Conservation (phyloP, 2,329 filamentous ascomycete genomes). For the Trichophyton rubrum region DNA sequence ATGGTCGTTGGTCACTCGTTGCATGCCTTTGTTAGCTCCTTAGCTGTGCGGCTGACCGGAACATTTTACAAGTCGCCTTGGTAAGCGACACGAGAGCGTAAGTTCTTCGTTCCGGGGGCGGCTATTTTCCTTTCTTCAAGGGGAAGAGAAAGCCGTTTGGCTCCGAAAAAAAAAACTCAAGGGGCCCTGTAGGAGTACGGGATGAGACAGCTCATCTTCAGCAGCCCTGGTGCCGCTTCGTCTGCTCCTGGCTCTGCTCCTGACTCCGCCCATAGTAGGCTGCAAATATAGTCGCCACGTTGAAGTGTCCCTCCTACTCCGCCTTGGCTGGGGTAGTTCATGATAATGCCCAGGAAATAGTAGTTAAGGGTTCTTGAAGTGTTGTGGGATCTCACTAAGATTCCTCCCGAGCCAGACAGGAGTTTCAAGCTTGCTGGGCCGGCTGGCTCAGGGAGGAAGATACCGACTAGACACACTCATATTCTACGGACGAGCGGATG, state of each 20-base stretch:
- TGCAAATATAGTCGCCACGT: neutral
- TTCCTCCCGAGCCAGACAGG: no score
- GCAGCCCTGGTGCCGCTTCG: neutral
- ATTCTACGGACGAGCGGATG: neutral
- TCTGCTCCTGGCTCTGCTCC: neutral
- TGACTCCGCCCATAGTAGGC: neutral
- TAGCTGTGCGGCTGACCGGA: neutral
- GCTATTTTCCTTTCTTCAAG: neutral
- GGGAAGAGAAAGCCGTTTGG: neutral
- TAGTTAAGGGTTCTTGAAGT: neutral
- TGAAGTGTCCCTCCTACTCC: neutral
- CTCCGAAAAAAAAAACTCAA: neutral
- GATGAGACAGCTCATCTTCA: neutral
- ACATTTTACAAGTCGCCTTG: neutral
- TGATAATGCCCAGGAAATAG: neutral
- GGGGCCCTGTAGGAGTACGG: neutral
- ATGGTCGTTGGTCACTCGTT: no score
- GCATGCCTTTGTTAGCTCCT: no score
- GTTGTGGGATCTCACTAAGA: neutral
- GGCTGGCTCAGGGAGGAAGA: neutral
- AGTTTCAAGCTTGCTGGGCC: neutral
- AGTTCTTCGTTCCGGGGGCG: neutral
- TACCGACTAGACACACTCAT: neutral
- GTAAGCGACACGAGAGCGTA: neutral
- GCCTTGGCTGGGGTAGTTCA: neutral